Evolutionary conservation across 257 asterid genomes (phyloP).

Genomic region (Orobanche coerulescens): DNA sequence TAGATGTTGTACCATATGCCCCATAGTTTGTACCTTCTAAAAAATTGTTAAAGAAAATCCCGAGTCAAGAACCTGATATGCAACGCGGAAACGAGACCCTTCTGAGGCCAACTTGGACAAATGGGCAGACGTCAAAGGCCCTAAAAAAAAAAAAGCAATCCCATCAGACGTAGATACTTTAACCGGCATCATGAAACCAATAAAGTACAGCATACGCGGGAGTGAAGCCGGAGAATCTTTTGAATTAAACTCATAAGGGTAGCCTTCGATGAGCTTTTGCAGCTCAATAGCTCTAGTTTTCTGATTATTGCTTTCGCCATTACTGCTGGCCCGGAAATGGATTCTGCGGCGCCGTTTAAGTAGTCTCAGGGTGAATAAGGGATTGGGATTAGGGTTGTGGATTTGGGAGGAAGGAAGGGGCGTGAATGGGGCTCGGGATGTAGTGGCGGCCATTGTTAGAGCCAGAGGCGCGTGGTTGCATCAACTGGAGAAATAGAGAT

Average conservation of each 20-base stretch:
- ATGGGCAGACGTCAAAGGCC: slow-evolving; percentile 81
- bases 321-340: slow-evolving; percentile 27
- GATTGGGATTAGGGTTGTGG: slow-evolving; percentile 24
- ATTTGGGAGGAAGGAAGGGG: slow-evolving; percentile 20
- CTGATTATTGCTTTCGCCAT: slow-evolving; percentile 24
- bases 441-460: slow-evolving; percentile 38
- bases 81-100: slow-evolving; percentile 92
- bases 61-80: slow-evolving; percentile 69
- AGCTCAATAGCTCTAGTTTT: slow-evolving; percentile 43
- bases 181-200: not conserved
- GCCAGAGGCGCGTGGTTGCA: slow-evolving; percentile 14
- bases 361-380: slow-evolving; percentile 19
- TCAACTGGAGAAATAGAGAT: not conserved
- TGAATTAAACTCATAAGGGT: slow-evolving; percentile 35
- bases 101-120: slow-evolving; percentile 56
- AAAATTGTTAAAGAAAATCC: not conserved
- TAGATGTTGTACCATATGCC: slow-evolving; percentile 1
- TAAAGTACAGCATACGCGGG: slow-evolving; percentile 40
- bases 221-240: slow-evolving; percentile 57
- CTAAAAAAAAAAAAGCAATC: not conserved
- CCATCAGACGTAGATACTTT: not conserved
- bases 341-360: slow-evolving; percentile 34
- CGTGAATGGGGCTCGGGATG: slow-evolving; percentile 32
- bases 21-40: slow-evolving; percentile 4
- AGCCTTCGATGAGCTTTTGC: slow-evolving; percentile 44